Evolutionary conservation across 164 flowering plant genomes (phyloP).

Genomic region (Malania oleifera): DNA sequence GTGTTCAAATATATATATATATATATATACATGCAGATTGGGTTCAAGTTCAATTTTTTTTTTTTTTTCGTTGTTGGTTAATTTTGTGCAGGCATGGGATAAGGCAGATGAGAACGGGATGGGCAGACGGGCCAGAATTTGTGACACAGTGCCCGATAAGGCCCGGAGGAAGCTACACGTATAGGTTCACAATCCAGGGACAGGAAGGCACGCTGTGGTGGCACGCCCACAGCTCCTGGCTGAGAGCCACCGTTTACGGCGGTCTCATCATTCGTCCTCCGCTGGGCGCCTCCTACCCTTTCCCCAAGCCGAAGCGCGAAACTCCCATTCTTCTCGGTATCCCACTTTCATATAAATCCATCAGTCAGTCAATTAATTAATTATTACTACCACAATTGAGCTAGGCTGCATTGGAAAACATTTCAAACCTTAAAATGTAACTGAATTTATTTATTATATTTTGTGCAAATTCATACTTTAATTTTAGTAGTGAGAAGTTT

Average conservation of each 20-base stretch:
- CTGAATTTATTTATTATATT: too few species aligned
- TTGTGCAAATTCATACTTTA: too few species aligned
- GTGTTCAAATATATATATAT: neutral
- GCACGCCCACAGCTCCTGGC: constrained; percentile 82
- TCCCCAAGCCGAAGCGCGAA: constrained; percentile 51
- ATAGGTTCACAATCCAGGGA: constrained; percentile 51
- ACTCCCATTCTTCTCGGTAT: constrained; percentile 46
- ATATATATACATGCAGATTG: neutral
- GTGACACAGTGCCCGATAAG: constrained; percentile 70
- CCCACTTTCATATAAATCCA: neutral
- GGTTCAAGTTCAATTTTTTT: too few species aligned
- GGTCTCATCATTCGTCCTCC: constrained; percentile 50
- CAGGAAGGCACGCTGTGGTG: constrained; percentile 78
- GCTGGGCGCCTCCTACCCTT: constrained; percentile 47
- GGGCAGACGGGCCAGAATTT: constrained; percentile 72
- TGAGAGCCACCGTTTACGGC: constrained; percentile 67
- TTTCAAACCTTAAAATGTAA: too few species aligned
- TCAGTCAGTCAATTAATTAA: too few species aligned
- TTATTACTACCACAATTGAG: too few species aligned
- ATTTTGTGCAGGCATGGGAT: constrained; percentile 60
- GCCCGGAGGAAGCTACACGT: constrained; percentile 62
- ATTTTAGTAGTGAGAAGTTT: too few species aligned
- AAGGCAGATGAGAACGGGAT: constrained; percentile 54
- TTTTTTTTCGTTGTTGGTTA: neutral
- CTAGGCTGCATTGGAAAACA: too few species aligned